phyloP scores from a whole-genome alignment of 768 basidiomycete genomes.

The Pisolithus tinctorius region DNA sequence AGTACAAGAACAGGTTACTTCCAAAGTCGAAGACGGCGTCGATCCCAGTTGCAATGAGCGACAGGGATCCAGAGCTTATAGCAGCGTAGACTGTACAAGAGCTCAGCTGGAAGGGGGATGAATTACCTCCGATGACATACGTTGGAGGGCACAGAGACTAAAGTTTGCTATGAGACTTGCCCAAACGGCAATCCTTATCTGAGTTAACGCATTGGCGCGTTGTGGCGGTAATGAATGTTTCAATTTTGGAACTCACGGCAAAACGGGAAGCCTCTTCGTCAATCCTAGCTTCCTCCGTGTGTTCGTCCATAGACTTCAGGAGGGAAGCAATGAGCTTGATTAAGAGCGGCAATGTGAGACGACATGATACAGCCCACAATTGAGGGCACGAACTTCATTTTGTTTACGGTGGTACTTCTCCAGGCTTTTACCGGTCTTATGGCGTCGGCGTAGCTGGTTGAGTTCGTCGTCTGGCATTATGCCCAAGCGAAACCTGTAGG shows the following conservation, averaged over 20 bases:
- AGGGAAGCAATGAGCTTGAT: slow-evolving; percentile 75
- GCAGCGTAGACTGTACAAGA: slow-evolving; percentile 77
- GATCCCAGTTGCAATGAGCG: slow-evolving; percentile 83
- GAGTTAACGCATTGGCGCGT: neutral
- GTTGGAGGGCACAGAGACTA: slow-evolving; percentile 61
- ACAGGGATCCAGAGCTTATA: slow-evolving; percentile 73
- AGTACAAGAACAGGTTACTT: slow-evolving; percentile 76
- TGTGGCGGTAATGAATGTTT: neutral
- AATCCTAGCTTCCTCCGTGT: slow-evolving; percentile 73
- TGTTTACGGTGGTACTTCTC: slow-evolving; percentile 65
- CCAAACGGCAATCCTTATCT: slow-evolving; percentile 88
- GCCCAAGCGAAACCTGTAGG: slow-evolving; percentile 58
- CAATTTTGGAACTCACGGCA: slow-evolving; percentile 40
- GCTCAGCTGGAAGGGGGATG: neutral
- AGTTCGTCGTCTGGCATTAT: slow-evolving; percentile 60
- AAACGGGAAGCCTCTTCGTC: slow-evolving; percentile 65
- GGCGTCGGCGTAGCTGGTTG: slow-evolving; percentile 47
- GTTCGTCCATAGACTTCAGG: slow-evolving; percentile 86
- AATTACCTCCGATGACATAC: slow-evolving; percentile 32
- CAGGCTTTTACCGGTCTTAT: slow-evolving; percentile 53
- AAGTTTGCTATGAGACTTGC: slow-evolving; percentile 78
- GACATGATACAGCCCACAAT: neutral
- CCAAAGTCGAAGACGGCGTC: slow-evolving; percentile 84
- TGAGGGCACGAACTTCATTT: slow-evolving; percentile 50
- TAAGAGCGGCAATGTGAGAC: neutral